Base-by-base conservation (phyloP, 768 basidiomycete species). In the Hydnum rufescens region DNA sequence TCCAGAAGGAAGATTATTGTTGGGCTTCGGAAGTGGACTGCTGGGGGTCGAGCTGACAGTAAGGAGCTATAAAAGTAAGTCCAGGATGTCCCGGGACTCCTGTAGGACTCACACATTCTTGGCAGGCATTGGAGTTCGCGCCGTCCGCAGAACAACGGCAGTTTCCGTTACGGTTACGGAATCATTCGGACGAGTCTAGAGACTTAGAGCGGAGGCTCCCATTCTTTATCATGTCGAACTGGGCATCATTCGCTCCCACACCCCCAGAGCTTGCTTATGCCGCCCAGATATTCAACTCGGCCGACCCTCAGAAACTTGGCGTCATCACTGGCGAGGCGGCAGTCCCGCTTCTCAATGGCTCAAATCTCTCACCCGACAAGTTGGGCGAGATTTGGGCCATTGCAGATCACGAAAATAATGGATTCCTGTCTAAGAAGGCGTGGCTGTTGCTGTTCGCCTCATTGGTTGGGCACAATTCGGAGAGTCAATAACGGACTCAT, bases 321-420 rank as follows among this genome's bases (percentile, higher is more conserved):
- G 75, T 87, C 57, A 68, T 93, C 63, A 85, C 86, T 16, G 92
- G 92, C 60, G 89, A 93, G 57, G 78, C 81, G 60, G 95, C 92
- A 50, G 80, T 95, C 63, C 77, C 74, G 62, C 71, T 92, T 55
- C 88, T 97, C 60, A 72, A 76, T 55, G 81, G 84, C 53, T 81
- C 92, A 51, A 80, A 83, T 61, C 75, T 97, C 55, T 67, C 77
- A 34, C 79, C 87, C 5, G 68, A 73, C 18, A 72, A 74, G 32
- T 77, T 99, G 56, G 87, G 92, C 43, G 87, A 95, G 68, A 81
- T 99, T 57, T 99, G 95, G 93, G 75, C 70, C 54, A 68, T 97
- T 54, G 80, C 89, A 49, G 95, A 99, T 69, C 79, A 83, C 52
- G 80, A 90, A 30, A 92, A 96, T 70, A 85, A 85, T 55, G 95